Evolutionary conservation across 805 yeast species (phyloP).

Genomic region (Ogataea naganishii): DNA sequence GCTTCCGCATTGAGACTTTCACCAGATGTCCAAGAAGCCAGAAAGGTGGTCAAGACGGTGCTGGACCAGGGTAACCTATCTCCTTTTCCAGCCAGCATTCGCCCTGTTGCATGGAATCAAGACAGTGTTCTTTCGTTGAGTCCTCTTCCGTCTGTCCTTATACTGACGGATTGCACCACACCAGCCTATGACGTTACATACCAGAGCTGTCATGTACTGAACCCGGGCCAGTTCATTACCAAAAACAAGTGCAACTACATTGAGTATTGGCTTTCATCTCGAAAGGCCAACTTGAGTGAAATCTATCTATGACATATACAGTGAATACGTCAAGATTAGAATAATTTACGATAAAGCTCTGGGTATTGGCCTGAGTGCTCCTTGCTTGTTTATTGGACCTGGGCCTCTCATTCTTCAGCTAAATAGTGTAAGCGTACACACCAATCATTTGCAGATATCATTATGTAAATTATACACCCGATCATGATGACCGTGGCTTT

Average conservation of each 20-base stretch:
- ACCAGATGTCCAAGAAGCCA: slow-evolving; percentile 45
- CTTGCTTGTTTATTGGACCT: no score
- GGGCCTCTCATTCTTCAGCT: no score
- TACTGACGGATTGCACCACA: slow-evolving; percentile 64
- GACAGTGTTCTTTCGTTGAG: slow-evolving; percentile 63
- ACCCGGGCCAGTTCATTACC: slow-evolving; percentile 50
- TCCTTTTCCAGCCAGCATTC: slow-evolving; percentile 56
- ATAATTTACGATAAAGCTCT: not conserved
- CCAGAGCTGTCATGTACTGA: slow-evolving; percentile 73
- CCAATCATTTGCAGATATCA: no score
- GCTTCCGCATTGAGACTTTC: slow-evolving; percentile 26
- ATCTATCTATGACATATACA: slow-evolving; percentile 20
- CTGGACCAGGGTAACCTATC: slow-evolving; percentile 83
- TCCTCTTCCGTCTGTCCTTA: slow-evolving; percentile 64
- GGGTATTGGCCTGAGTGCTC: no score
- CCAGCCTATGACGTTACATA: slow-evolving; percentile 69
- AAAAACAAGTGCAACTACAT: slow-evolving; percentile 51
- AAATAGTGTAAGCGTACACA: no score
- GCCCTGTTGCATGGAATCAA: slow-evolving; percentile 62
- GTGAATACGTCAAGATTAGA: not conserved
- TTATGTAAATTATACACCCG: not conserved
- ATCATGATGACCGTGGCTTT: slow-evolving; percentile 18
- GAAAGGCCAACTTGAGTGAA: slow-evolving; percentile 40
- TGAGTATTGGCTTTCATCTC: slow-evolving; percentile 62
- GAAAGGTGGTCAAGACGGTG: slow-evolving; percentile 69